Conservation (phyloP, 1,284 basidiomycete genomes). For the Porphyrellus sp. region DNA sequence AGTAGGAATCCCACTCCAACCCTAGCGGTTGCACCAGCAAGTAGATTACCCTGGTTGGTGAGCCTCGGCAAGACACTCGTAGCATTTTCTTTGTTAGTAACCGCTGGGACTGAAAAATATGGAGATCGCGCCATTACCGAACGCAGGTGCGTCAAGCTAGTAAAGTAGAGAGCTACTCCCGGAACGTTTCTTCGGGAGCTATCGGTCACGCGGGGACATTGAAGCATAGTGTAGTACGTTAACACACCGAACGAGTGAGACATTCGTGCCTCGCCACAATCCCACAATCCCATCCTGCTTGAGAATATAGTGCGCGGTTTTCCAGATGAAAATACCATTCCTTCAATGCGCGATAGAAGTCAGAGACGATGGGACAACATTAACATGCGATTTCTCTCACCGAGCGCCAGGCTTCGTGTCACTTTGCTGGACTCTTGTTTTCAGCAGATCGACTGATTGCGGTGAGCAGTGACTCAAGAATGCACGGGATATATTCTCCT, state of each 20-base stretch:
- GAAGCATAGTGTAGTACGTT: neutral
- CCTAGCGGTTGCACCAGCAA: slow-evolving; percentile 86
- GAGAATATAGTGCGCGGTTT: slow-evolving; percentile 58
- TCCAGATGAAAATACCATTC: slow-evolving; percentile 42
- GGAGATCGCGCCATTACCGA: slow-evolving; percentile 64
- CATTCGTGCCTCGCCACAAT: slow-evolving; percentile 84
- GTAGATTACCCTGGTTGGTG: slow-evolving; percentile 77
- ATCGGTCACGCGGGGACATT: slow-evolving; percentile 1
- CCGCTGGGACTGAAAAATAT: slow-evolving; percentile 49
- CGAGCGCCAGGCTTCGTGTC: slow-evolving; percentile 43
- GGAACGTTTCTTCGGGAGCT: slow-evolving; percentile 73
- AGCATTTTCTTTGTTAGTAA: slow-evolving; percentile 21
- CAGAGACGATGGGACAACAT: slow-evolving; percentile 1
- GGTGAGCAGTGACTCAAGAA: neutral
- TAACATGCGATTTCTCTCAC: slow-evolving; percentile 30
- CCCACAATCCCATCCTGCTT: slow-evolving; percentile 60
- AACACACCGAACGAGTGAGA: slow-evolving; percentile 72
- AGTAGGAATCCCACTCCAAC: slow-evolving; percentile 84
- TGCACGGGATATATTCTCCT: slow-evolving; percentile 17
- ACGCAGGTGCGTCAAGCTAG: slow-evolving; percentile 78
- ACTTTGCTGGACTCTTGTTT: slow-evolving; percentile 83
- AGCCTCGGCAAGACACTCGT: slow-evolving; percentile 74
- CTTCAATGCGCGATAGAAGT: slow-evolving; percentile 24
- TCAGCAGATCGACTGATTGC: slow-evolving; percentile 76
- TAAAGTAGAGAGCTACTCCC: slow-evolving; percentile 91